Evolutionary conservation across 352 stramenopile species (phyloP), one percentile per base, ranked within the genome.

Genomic region (Globisporangium middletonii): DNA sequence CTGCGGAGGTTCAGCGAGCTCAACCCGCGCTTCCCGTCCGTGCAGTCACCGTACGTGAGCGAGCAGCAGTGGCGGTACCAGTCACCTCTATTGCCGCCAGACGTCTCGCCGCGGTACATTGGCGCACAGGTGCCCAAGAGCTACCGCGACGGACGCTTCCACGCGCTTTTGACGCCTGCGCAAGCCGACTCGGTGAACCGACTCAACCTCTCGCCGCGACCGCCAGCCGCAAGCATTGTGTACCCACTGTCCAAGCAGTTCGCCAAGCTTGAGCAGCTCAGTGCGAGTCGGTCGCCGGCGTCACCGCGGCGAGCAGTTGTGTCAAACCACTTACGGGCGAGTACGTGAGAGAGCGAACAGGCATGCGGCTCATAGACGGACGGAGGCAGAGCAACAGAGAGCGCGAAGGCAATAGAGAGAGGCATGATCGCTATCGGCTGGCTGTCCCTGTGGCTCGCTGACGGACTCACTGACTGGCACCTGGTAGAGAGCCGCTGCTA

Each of bases 21-120:
- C 11, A 88, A 88, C 33, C 76, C 78, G 23, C 74, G 74, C 3
- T 88, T 88, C 42, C 78, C 78, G 19, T 88, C 78, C 0, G 67
- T 86, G n/a, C 66, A 76, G 15, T 71, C 72, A 8, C 72, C 73
- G 13, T 64, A 69, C 38, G 57, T 74, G 28, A 57, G 48, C 35
- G 72, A 75, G 2, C 67, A 68, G 55, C 75, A 86, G 63, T 88
- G 78, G 78, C 72, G 78, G 43, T 70, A 73, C 50, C 71, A 74
- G 46, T 75, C 74, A 0, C 61, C 67, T 9, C 33, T 88, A 41
- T 54, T 88, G 5, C 70, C 73, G 1, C 78, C 76, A 16, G 62
- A 80, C 48, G 62, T 75, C 11, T 80, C 76, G 7, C 76, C 78
- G 2, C 70, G 78, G 16, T 86, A 86, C 57, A 47, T 86, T 13